phyloP scores from a whole-genome alignment of 805 yeast species.

The Zygoascus biomembranicola region DNA sequence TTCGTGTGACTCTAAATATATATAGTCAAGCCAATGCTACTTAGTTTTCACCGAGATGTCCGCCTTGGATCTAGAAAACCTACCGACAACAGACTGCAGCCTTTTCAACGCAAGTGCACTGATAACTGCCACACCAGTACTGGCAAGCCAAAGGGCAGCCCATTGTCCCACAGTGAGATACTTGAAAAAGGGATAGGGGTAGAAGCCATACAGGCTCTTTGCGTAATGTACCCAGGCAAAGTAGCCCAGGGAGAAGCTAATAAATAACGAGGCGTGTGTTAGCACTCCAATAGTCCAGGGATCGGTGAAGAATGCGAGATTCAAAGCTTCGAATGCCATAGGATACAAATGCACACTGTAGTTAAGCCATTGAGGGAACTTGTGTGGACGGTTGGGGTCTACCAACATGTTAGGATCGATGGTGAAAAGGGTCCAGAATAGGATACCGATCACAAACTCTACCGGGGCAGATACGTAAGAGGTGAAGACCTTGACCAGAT shows the following conservation, averaged over 20 bases:
- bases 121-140: slow-evolving; percentile 13
- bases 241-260: slow-evolving; percentile 20
- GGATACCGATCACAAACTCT: slow-evolving; percentile 23
- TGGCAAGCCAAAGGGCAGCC: slow-evolving; percentile 15
- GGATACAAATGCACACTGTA: slow-evolving; percentile 1
- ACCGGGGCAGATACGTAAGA: slow-evolving; percentile 24
- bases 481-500: background rate
- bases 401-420: background rate
- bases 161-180: slow-evolving; percentile 18
- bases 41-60: background rate
- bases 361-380: slow-evolving; percentile 1
- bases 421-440: slow-evolving; percentile 26
- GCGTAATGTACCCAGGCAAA: slow-evolving; percentile 28
- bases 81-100: background rate
- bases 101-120: background rate
- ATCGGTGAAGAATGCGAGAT: background rate
- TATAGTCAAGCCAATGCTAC: background rate
- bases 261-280: slow-evolving; percentile 7
- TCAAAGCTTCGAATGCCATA: background rate
- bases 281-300: background rate
- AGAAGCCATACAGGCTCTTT: slow-evolving; percentile 22
- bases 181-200: slow-evolving; percentile 28
- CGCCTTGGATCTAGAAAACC: background rate
- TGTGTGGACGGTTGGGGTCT: background rate
- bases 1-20: too few species aligned